A percentile compares a stretch with the other conserved stretches of the same genome.
Evolutionary conservation across 306 rosid species (phyloP).

Genomic region (Hippophae gyantsensis): DNA sequence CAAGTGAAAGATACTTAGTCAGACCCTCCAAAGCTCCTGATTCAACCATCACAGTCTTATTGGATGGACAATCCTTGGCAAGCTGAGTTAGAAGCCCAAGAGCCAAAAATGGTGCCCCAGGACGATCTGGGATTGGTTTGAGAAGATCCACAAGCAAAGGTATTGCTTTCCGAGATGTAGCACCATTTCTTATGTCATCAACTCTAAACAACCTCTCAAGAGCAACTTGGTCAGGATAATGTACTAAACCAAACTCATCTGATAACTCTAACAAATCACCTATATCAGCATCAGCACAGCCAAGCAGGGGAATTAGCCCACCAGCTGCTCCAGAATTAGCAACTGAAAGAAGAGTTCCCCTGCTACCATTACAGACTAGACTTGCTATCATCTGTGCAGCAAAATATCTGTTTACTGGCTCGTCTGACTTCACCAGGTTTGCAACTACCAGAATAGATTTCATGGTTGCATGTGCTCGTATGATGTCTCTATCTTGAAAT

Average conservation of each 20-base stretch:
- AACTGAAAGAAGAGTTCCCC: slow-evolving; percentile 95
- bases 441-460: slow-evolving; percentile 80
- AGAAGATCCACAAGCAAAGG: slow-evolving; percentile 97
- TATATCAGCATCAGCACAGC: slow-evolving; percentile 86
- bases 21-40: slow-evolving; percentile 94
- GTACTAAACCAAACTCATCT: slow-evolving; percentile 81
- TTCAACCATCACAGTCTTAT: slow-evolving; percentile 89
- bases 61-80: slow-evolving; percentile 78
- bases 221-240: slow-evolving; percentile 91
- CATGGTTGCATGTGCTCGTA: slow-evolving; percentile 74
- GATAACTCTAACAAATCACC: slow-evolving; percentile 82
- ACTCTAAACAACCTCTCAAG: slow-evolving; percentile 93
- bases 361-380: slow-evolving; percentile 94
- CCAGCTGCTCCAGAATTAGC: slow-evolving; percentile 98
- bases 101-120: slow-evolving; percentile 95
- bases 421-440: slow-evolving; percentile 80
- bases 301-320: slow-evolving; percentile 90
- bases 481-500: slow-evolving; percentile 92
- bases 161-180: slow-evolving; percentile 93
- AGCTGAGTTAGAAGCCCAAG: slow-evolving; percentile 85
- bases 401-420: slow-evolving; percentile 71
- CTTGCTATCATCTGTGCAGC: slow-evolving; percentile 92
- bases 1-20: slow-evolving; percentile 86
- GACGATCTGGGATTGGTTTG: slow-evolving; percentile 98
- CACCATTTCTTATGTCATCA: slow-evolving; percentile 92